These are phyloP conservation scores for Cryptosporidium canis DNA, from an alignment of 169 alveolate genomes.

Conservation along the genomic window DNA sequence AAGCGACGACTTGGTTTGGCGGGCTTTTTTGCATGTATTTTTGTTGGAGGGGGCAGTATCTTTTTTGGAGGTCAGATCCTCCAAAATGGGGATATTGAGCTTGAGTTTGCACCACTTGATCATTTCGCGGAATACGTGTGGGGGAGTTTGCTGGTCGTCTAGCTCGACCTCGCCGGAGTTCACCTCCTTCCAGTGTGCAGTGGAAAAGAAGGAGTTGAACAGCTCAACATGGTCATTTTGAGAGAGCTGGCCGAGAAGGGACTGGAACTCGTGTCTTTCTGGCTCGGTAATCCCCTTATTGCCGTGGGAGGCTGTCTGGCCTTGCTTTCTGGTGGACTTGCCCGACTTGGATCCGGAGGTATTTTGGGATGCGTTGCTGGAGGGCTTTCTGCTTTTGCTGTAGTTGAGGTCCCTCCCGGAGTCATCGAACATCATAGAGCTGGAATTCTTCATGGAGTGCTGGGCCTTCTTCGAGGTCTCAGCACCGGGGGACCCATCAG, in stretches of 20 bases:
- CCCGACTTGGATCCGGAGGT: not conserved
- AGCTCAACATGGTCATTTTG: slow-evolving; percentile 68
- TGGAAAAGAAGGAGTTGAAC: slow-evolving; percentile 39
- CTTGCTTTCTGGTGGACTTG: not conserved
- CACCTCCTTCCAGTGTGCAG: slow-evolving; percentile 71
- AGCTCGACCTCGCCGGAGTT: slow-evolving; percentile 68
- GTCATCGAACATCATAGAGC: not conserved
- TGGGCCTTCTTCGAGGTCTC: slow-evolving; percentile 45
- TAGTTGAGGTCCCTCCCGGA: not conserved
- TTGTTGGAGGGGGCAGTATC: not conserved
- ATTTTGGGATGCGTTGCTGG: slow-evolving; percentile 5
- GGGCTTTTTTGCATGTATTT: not conserved
- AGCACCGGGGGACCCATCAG: not conserved
- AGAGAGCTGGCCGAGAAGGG: slow-evolving; percentile 48
- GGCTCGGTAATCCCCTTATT: slow-evolving; percentile 17
- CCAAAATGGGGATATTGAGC: slow-evolving; percentile 39
- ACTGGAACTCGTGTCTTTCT: slow-evolving; percentile 66
- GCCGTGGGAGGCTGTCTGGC: not conserved
- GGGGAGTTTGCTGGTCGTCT: slow-evolving; percentile 72
- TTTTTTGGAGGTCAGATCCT: not conserved
- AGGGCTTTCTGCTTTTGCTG: not conserved
- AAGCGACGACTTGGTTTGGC: not conserved
- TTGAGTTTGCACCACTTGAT: slow-evolving; percentile 57
- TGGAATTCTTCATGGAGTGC: not conserved
- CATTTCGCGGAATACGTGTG: slow-evolving; percentile 54